phyloP scores from a whole-genome alignment of 2,329 filamentous ascomycete genomes.

The Graphilbum fragrans region DNA sequence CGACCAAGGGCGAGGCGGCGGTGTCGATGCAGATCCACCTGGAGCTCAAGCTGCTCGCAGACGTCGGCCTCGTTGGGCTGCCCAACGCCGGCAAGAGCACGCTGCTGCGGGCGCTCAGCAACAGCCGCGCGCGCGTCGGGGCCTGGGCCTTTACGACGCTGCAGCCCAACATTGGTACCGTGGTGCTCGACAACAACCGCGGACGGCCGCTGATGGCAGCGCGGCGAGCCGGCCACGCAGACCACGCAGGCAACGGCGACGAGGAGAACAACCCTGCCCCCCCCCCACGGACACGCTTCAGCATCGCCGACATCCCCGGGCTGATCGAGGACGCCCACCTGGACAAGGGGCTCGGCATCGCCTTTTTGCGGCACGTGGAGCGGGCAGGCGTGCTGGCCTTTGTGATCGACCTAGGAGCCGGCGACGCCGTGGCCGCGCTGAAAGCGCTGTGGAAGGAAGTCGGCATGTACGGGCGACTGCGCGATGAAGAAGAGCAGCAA shows the following conservation, averaged over 20 bases:
- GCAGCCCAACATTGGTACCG: slow-evolving; percentile 83
- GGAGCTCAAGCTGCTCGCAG: slow-evolving; percentile 88
- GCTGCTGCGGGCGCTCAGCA: slow-evolving; percentile 73
- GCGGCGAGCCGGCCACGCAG: slow-evolving; percentile 15
- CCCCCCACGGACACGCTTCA: slow-evolving; percentile 64
- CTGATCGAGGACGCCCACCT: slow-evolving; percentile 86
- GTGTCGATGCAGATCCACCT: slow-evolving; percentile 71
- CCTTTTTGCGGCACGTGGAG: slow-evolving; percentile 89
- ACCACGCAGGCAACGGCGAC: slow-evolving; percentile 21
- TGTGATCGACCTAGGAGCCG: slow-evolving; percentile 73
- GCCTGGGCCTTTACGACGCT: slow-evolving; percentile 96
- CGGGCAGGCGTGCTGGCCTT: slow-evolving; percentile 88
- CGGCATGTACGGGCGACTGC: slow-evolving; percentile 67
- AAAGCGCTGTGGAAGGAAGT: slow-evolving; percentile 85
- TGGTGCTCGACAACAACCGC: slow-evolving; percentile 78
- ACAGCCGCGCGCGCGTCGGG: slow-evolving; percentile 79
- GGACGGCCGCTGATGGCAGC: slow-evolving; percentile 48
- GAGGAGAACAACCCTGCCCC: slow-evolving; percentile 30
- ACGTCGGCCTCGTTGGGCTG: slow-evolving; percentile 86
- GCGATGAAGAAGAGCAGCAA: slow-evolving; percentile 60
- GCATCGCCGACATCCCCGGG: slow-evolving; percentile 90
- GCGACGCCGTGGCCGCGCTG: slow-evolving; percentile 67
- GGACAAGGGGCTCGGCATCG: slow-evolving; percentile 80
- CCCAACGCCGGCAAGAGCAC: slow-evolving; percentile 97
- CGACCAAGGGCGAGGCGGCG: slow-evolving; percentile 72